Conservation (phyloP, 2,329 filamentous ascomycete species). For the Pseudocercospora pini-densiflorae region DNA sequence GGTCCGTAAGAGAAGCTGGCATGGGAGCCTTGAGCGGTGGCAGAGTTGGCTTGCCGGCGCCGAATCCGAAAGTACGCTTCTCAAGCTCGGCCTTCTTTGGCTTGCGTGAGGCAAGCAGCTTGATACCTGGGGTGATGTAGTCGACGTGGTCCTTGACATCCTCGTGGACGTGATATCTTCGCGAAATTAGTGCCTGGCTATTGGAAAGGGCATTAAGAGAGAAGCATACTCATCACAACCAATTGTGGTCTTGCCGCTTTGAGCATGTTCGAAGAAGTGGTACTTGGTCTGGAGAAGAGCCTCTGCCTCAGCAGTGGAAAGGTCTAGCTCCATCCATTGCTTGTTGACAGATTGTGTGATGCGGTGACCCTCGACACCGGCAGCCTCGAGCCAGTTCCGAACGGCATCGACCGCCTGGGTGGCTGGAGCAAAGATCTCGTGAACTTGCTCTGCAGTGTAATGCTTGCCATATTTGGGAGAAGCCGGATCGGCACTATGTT, state of each 20-base stretch:
- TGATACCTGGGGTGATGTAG: conserved; percentile 61
- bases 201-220: neutral
- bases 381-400: conserved; percentile 44
- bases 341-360: conserved; percentile 41
- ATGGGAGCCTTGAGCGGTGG: conserved; percentile 24
- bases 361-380: conserved; percentile 38
- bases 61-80: conserved; percentile 26
- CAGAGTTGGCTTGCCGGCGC: conserved; percentile 18
- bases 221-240: conserved; percentile 45
- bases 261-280: conserved; percentile 63
- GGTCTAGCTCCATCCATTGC: conserved; percentile 52
- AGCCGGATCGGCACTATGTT: conserved; percentile 23
- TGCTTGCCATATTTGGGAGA: conserved; percentile 47
- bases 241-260: conserved; percentile 50
- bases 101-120: conserved; percentile 40
- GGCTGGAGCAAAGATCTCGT: conserved; percentile 48
- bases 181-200: neutral
- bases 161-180: conserved; percentile 50
- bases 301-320: conserved; percentile 45
- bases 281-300: conserved; percentile 54
- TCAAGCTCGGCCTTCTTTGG: conserved; percentile 22
- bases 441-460: conserved; percentile 44
- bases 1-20: conserved; percentile 13
- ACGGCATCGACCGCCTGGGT: conserved; percentile 42
- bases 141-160: conserved; percentile 56